A percentile compares a stretch with the other conserved stretches of the same genome.
phyloP scores from a whole-genome alignment of 345 rosid genomes.

The Salix koriyanagi region DNA sequence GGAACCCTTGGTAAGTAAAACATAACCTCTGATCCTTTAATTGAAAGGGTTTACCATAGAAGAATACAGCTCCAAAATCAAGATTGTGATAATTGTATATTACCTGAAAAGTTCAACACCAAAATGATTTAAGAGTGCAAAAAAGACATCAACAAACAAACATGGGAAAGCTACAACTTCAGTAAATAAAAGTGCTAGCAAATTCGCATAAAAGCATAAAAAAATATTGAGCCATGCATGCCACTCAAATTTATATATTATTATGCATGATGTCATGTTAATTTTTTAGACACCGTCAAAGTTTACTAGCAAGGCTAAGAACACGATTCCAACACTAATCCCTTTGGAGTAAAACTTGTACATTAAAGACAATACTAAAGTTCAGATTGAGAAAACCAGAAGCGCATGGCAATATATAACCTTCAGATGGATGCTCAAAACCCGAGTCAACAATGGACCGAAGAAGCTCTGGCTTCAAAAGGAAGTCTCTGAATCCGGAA shows the following conservation, averaged over 20 bases:
- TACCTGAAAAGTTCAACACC: conserved; percentile 41
- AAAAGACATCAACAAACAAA: background rate
- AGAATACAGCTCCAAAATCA: conserved; percentile 56
- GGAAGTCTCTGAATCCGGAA: conserved; percentile 99
- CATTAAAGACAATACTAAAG: background rate
- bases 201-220: background rate
- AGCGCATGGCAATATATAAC: conserved; percentile 28
- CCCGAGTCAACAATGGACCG: conserved; percentile 97
- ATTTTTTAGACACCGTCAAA: too few relatives aligned
- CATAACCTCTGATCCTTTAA: conserved; percentile 54
- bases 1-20: conserved; percentile 77
- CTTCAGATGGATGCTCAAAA: conserved; percentile 99
- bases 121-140: background rate
- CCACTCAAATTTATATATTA: background rate
- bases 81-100: conserved; percentile 44
- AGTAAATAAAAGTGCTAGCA: background rate
- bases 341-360: background rate
- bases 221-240: background rate
- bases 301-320: background rate
- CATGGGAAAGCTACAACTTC: background rate
- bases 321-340: background rate
- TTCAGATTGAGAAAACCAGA: background rate
- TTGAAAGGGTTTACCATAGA: conserved; percentile 59
- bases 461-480: conserved; percentile 96
- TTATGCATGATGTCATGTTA: too few relatives aligned